Conservation (phyloP, 2,329 filamentous ascomycete genomes). For the Clonostachys chloroleuca region DNA sequence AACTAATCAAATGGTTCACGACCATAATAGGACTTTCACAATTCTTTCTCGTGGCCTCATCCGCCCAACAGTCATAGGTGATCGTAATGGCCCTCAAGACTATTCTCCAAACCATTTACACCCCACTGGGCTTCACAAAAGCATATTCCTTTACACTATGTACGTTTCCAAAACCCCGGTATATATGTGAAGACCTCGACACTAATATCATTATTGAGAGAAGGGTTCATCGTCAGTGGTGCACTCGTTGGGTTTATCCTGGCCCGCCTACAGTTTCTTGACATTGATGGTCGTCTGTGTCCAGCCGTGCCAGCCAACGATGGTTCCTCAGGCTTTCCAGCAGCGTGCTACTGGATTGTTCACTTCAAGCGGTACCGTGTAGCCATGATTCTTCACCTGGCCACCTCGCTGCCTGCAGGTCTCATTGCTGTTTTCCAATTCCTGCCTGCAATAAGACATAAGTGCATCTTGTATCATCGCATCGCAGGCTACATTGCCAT, state of each 20-base stretch:
- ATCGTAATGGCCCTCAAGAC: too few species aligned
- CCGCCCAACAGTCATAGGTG: too few species aligned
- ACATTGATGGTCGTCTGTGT: constrained; percentile 29
- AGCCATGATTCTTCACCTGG: constrained; percentile 37
- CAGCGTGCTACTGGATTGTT: constrained; percentile 25
- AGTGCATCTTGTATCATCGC: constrained; percentile 45
- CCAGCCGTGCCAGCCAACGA: background rate
- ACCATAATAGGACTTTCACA: too few species aligned
- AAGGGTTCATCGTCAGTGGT: constrained; percentile 27
- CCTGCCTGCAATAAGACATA: constrained; percentile 35
- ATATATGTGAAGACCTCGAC: background rate
- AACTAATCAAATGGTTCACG: too few species aligned
- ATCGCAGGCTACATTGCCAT: constrained; percentile 51
- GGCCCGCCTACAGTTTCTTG: constrained; percentile 39
- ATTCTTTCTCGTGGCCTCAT: too few species aligned
- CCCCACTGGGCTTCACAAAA: background rate
- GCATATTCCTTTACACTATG: background rate
- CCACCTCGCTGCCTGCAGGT: constrained; percentile 30
- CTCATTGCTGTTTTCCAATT: constrained; percentile 38
- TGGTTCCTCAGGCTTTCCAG: constrained; percentile 12
- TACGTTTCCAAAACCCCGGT: background rate
- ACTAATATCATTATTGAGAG: background rate
- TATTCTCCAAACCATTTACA: too few species aligned
- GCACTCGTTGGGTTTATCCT: constrained; percentile 38
- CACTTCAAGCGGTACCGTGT: constrained; percentile 21